A percentile compares a stretch with the other conserved stretches of the same genome.
These are phyloP conservation scores for Podospora fimiseda DNA, from an alignment of 495 filamentous ascomycete genomes.

Conservation along the genomic window DNA sequence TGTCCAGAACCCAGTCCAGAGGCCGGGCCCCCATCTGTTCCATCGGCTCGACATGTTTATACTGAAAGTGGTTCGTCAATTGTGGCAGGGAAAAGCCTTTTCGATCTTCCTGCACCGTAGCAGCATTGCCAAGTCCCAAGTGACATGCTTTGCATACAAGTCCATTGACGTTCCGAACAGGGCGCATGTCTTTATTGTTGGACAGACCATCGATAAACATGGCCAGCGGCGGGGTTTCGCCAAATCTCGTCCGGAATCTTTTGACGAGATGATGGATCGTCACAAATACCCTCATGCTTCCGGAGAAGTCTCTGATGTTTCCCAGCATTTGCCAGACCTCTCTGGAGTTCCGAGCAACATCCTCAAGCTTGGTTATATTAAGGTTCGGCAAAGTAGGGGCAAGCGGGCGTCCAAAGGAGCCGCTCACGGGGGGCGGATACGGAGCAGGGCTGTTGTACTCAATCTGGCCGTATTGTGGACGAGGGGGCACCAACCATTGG, in stretches of 20 bases:
- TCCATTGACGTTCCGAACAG: constrained; percentile 59
- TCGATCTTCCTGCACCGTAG: constrained; percentile 30
- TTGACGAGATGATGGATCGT: constrained; percentile 55
- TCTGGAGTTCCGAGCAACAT: constrained; percentile 50
- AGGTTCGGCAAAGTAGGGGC: constrained; percentile 23
- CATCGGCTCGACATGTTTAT: constrained; percentile 44
- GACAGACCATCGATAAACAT: constrained; percentile 63
- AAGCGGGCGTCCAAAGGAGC: constrained; percentile 11
- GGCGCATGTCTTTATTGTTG: constrained; percentile 57
- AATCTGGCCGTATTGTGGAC: constrained; percentile 17
- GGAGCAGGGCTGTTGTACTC: constrained; percentile 29
- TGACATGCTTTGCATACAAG: constrained; percentile 59
- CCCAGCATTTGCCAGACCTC: constrained; percentile 57
- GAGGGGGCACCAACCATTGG: constrained; percentile 14
- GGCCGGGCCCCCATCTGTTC: constrained; percentile 19
- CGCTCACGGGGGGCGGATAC: constrained; percentile 16
- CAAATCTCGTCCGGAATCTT: constrained; percentile 49
- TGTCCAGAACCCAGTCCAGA: constrained; percentile 60
- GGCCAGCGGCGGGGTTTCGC: constrained; percentile 47
- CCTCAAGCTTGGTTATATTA: constrained; percentile 51
- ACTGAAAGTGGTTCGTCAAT: constrained; percentile 63
- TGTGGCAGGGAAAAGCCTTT: constrained; percentile 55
- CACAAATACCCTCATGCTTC: constrained; percentile 55
- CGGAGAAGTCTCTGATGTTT: constrained; percentile 55
- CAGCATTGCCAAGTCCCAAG: constrained; percentile 29